Evolutionary conservation across 1,139 yeast genomes (phyloP), one percentile per base, ranked within the genome.

Genomic region (Lodderomyces jiufengensis): DNA sequence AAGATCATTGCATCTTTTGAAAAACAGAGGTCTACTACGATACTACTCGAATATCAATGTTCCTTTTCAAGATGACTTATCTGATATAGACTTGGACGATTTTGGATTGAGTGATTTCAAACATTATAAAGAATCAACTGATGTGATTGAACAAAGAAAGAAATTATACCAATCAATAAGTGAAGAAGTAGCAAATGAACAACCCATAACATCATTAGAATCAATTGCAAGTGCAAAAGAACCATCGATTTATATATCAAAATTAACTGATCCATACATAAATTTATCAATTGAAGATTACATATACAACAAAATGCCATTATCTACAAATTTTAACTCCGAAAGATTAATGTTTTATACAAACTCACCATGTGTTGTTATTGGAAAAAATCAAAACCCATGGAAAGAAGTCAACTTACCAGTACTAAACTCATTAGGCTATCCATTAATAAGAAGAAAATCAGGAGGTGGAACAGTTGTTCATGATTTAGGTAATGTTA

Each of bases 391-490:
- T 55, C 98, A 94, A 56, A 92, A 88, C 47, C 95, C 97, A 2
- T 92, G 94, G 90, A 76, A 80, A 41, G 99, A 92, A 54, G 74
- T 82, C 23, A 84, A 86, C 50, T 43, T 92, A 3, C 75, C 79
- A 0, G 51, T 78, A n/a, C 61, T 86, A 9, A 63, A 70, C 5
- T 51, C 68, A 1, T 57, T 76, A 9, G 66, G 68, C 1, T 70
- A 86, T n/a, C 92, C 95, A 0, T 55, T 90, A 9, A 58, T 94
- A 3, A 66, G 98, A 46, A 67, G 99, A 41, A 66, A 75, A 32
- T 83, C 95, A 2, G 99, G 99, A 1, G 99, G 99, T 2, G 99
- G 99, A 0, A 80, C 97, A 0, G 99, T 94, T 1, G 95, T 88
- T 9, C 99, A 94, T 54, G 98, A 92, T 57, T 50, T 70, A n/a